Percentiles rank a stretch among this genome's conserved stretches.
These are phyloP conservation scores for Linderniella brevidens DNA, from an alignment of 257 asterid species.

Conservation along the genomic window DNA sequence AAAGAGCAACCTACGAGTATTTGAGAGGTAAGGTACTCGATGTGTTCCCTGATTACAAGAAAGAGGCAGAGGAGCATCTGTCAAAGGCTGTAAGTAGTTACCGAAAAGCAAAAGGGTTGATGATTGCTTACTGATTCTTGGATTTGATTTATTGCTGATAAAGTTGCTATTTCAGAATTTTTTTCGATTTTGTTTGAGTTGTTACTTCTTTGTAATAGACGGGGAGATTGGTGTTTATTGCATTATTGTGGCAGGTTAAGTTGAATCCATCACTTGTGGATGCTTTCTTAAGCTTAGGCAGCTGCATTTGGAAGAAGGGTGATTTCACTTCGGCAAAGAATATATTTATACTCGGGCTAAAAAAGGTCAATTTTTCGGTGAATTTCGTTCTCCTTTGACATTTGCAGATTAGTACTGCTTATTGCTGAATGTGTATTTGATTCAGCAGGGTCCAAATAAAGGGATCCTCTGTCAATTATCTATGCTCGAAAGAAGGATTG, in stretches of 20 bases:
- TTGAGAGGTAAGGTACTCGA: slow-evolving; percentile 73
- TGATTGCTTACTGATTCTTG: slow-evolving; percentile 1
- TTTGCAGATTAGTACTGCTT: slow-evolving; percentile 1
- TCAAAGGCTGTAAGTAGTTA: slow-evolving; percentile 65
- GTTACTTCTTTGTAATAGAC: too few species aligned
- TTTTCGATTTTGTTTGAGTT: too few species aligned
- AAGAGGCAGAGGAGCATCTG: slow-evolving; percentile 93
- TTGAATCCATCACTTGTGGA: slow-evolving; percentile 76
- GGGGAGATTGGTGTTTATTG: too few species aligned
- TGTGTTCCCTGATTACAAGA: slow-evolving; percentile 60
- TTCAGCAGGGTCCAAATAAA: slow-evolving; percentile 59
- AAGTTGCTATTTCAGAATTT: too few species aligned
- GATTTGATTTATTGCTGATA: not conserved
- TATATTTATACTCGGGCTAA: slow-evolving; percentile 65
- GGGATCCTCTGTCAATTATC: slow-evolving; percentile 81
- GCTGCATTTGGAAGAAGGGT: slow-evolving; percentile 96
- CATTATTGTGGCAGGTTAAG: slow-evolving; percentile 39
- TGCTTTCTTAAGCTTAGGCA: slow-evolving; percentile 91
- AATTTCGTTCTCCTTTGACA: slow-evolving; percentile 5
- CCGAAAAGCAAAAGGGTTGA: not conserved
- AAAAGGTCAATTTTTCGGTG: slow-evolving; percentile 42
- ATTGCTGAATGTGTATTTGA: slow-evolving; percentile 6
- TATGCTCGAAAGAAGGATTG: slow-evolving; percentile 86
- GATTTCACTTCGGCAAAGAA: slow-evolving; percentile 72
- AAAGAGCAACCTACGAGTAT: slow-evolving; percentile 68